Percentiles rank a stretch among this genome's conserved stretches.
These are phyloP conservation scores for Scedosporium aurantiacum DNA, from an alignment of 2,329 filamentous ascomycete species.

Conservation along the genomic window DNA sequence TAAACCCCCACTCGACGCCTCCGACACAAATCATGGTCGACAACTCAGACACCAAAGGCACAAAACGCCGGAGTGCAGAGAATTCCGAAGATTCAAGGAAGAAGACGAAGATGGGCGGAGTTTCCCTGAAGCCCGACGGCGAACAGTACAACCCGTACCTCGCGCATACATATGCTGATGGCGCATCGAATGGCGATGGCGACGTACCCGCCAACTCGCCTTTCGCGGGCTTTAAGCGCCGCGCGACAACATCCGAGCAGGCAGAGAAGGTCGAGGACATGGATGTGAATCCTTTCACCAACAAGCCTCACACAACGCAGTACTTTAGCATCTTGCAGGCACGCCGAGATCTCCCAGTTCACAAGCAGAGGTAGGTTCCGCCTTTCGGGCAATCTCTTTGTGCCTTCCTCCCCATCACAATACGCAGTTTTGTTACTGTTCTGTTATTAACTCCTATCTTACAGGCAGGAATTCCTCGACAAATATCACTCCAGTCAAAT, in stretches of 20 bases:
- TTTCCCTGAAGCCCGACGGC: slow-evolving; percentile 15
- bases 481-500: slow-evolving; percentile 93
- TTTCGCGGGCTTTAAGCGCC: slow-evolving; percentile 60
- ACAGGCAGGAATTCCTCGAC: slow-evolving; percentile 78
- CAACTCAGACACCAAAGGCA: slow-evolving; percentile 18
- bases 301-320: slow-evolving; percentile 60
- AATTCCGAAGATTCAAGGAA: slow-evolving; percentile 31
- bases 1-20: too few species aligned
- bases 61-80: slow-evolving; percentile 32
- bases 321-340: slow-evolving; percentile 86
- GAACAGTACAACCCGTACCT: slow-evolving; percentile 69
- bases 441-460: slow-evolving; percentile 2
- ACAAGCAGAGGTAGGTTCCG: slow-evolving; percentile 66
- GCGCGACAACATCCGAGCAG: slow-evolving; percentile 67
- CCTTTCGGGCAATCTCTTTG: not conserved
- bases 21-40: slow-evolving; percentile 25
- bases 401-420: not conserved
- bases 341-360: slow-evolving; percentile 77
- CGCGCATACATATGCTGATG: slow-evolving; percentile 67
- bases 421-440: not conserved
- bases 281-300: slow-evolving; percentile 77
- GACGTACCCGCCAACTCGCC: slow-evolving; percentile 29
- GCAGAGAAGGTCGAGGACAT: slow-evolving; percentile 67
- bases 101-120: slow-evolving; percentile 27
- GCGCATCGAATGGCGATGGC: slow-evolving; percentile 26